Percentiles rank a stretch among this genome's conserved stretches.
Evolutionary conservation across 768 basidiomycete species (phyloP).

Genomic region (Macrolepiota dolichaula): DNA sequence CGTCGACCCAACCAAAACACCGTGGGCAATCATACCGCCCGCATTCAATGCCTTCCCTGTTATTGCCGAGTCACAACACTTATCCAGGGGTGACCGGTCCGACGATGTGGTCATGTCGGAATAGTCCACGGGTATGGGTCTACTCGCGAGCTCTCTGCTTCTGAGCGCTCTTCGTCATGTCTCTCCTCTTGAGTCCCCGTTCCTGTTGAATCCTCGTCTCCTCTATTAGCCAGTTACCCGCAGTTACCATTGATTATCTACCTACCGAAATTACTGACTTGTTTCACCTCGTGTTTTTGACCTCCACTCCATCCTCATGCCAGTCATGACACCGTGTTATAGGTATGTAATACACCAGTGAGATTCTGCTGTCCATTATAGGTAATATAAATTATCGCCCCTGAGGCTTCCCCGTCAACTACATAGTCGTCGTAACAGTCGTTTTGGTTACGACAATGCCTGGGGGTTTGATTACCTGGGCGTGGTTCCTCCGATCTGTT

Average conservation of each 20-base stretch:
- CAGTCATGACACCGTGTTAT: background rate
- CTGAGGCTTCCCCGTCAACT: background rate
- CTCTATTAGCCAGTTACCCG: background rate
- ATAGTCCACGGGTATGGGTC: background rate
- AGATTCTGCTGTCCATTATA: background rate
- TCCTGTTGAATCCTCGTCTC: background rate
- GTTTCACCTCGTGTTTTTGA: background rate
- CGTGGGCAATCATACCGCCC: conserved; percentile 24
- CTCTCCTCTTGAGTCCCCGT: background rate
- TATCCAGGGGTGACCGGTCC: background rate
- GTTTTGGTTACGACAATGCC: background rate
- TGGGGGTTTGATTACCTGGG: background rate
- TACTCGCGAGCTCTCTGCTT: background rate
- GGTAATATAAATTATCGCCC: background rate
- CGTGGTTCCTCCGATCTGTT: background rate
- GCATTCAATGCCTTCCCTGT: conserved; percentile 20
- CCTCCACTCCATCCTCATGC: background rate
- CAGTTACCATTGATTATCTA: background rate
- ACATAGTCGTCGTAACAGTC: background rate
- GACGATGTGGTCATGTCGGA: background rate
- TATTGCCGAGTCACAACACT: background rate
- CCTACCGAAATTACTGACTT: background rate
- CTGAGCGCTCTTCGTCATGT: background rate
- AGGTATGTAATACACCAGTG: background rate
- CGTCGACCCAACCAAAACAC: conserved; percentile 19